Evolutionary conservation across 2,329 filamentous ascomycete species (phyloP), one percentile per base, ranked within the genome.

Genomic region (Fusarium floridanum): DNA sequence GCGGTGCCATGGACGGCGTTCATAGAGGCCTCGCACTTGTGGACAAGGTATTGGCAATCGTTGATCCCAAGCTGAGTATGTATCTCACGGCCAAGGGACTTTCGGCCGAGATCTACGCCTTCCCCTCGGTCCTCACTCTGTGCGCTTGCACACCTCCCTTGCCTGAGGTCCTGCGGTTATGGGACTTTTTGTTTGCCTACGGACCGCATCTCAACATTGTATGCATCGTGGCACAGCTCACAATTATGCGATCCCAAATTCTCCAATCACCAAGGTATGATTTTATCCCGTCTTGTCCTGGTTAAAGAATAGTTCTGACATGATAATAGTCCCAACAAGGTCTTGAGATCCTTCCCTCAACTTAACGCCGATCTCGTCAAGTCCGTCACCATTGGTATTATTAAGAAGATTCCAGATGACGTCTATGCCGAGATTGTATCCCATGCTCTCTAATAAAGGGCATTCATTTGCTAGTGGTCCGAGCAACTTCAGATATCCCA

Each of bases 151-250:
- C 97, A 17, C 97, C 97, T 17, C 97, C 97, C 3, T 84, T 99
- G 64, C 96, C 96, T 0, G 96, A 99, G 83, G 97, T 99, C 0
- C 84, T 99, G 65, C 91, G 94, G 72, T 88, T 99, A 3, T 99
- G 97, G 97, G 97, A 99, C 82, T 99, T 99, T 78, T 84, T 99
- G 24, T 97, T 99, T 80, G 96, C 97, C 0, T 99, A 98, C 77
- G 97, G 97, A 0, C 92, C 95, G 39, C 97, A 99, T 82, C 83
- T 99, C 71, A 99, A 99, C 80, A 94, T 99, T 66, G 85, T 99
- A 24, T 98, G 97, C 82, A 98, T 99, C 74, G 97, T 98, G 17
- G 96, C 96, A 16, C 97, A 99, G 84, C 86, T 99, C 62, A 92
- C 98, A 59, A 90, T 97, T 78, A 94, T 98, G 84, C 89, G 95